Evolutionary conservation across 2,329 filamentous ascomycete species (phyloP).

Genomic region (Colletotrichum agaves): DNA sequence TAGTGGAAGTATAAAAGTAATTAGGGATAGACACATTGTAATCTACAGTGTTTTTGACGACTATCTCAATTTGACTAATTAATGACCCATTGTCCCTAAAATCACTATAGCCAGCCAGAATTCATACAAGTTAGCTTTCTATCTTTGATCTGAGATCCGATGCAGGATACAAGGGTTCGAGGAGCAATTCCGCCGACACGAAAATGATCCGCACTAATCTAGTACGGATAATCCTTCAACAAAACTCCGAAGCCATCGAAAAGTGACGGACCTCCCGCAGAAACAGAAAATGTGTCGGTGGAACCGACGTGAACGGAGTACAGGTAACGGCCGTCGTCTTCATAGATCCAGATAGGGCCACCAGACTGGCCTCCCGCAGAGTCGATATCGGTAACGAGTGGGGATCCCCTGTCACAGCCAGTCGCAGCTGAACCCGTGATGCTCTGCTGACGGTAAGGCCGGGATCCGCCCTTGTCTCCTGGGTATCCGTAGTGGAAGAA

Average conservation of each 20-base stretch:
- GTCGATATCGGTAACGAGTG: slow-evolving; percentile 25
- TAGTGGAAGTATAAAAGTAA: no score
- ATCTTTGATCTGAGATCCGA: no score
- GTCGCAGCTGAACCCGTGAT: slow-evolving; percentile 28
- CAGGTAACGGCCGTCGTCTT: slow-evolving; percentile 24
- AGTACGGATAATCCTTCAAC: slow-evolving; percentile 24
- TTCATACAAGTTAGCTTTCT: no score
- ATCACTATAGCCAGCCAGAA: no score
- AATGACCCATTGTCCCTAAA: no score
- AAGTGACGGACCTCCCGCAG: slow-evolving; percentile 20
- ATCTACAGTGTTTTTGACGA: no score
- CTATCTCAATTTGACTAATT: no score
- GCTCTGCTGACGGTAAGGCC: slow-evolving; percentile 36
- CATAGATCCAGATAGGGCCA: slow-evolving; percentile 26
- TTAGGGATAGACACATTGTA: no score
- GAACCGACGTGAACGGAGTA: slow-evolving; percentile 24
- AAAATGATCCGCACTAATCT: not conserved
- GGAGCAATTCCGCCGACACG: no score
- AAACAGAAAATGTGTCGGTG: not conserved
- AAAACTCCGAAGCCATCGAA: slow-evolving; percentile 17
- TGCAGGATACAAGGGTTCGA: no score
- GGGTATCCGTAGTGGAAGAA: slow-evolving; percentile 41
- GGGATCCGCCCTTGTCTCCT: slow-evolving; percentile 35
- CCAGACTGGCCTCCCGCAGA: slow-evolving; percentile 24
- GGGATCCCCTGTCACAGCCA: slow-evolving; percentile 17